Evolutionary conservation across 2,329 filamentous ascomycete genomes (phyloP).

Genomic region (Fusarium equiseti): DNA sequence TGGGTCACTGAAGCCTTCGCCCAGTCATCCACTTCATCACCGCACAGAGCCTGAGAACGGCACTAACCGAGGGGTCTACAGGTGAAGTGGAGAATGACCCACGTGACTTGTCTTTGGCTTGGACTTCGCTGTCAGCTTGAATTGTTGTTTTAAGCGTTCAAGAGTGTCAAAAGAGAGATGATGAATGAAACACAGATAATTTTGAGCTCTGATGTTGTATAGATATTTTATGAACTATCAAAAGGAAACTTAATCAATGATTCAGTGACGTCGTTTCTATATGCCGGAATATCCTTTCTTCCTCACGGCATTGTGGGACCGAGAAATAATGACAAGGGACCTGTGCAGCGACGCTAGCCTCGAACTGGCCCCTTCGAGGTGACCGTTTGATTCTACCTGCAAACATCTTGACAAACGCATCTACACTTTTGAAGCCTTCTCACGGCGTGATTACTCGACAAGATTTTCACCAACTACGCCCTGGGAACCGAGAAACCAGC

Average conservation of each 20-base stretch:
- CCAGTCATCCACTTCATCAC: constrained; percentile 39
- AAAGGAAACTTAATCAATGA: background rate
- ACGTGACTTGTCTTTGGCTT: constrained; percentile 32
- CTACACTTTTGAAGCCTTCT: constrained; percentile 38
- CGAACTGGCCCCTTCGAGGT: constrained; percentile 51
- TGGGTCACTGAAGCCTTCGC: constrained; percentile 37
- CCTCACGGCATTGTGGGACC: constrained; percentile 42
- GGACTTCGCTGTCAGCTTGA: background rate
- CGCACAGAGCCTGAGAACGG: constrained; percentile 44
- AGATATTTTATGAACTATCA: background rate
- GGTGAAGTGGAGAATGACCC: constrained; percentile 38
- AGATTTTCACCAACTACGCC: constrained; percentile 8
- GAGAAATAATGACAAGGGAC: constrained; percentile 40
- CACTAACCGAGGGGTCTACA: constrained; percentile 50
- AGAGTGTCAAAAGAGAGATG: background rate
- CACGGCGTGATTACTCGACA: constrained; percentile 26
- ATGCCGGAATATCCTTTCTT: constrained; percentile 47
- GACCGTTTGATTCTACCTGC: constrained; percentile 52
- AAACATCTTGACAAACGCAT: constrained; percentile 52
- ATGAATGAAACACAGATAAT: background rate
- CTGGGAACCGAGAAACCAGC: background rate
- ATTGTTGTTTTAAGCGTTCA: background rate
- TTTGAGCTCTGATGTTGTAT: background rate
- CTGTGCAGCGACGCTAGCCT: constrained; percentile 50
- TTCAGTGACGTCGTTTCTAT: constrained; percentile 42